Base-by-base conservation (phyloP, 495 filamentous ascomycete species). In the Lophiotrema nucula region DNA sequence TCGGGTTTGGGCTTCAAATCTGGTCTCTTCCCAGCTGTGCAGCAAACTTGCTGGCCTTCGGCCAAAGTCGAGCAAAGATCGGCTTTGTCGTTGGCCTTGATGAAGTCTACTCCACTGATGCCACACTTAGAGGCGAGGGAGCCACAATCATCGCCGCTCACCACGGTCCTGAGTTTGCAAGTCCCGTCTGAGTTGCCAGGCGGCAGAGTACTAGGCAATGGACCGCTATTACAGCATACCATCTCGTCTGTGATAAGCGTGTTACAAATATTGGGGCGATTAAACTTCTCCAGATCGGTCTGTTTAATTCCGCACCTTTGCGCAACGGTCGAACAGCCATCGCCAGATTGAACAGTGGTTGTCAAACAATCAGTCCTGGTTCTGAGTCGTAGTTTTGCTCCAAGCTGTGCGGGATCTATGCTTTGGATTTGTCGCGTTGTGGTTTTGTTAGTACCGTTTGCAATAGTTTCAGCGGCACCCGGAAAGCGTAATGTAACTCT, bases 1-100 rank as follows among this genome's bases (percentile, higher is more conserved):
- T 76, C 66, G 0, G 72, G 73, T 45, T 67, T 62, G 0, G 78
- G 79, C 3, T 46, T 56, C 16, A 61, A 57, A 57, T 79, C 68
- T 0, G 73, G 73, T 1, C 74, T 56, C 0, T 53, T 58, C 15
- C 77, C 79, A 2, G 56, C 18, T 0, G 72, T 70, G 56, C 80
- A 81, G 70, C 79, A 83, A 18, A 81, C 74, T n/a, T 70, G 49
- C 45, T 80, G 67, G 2, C 64, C 58, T 4, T 61, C 33, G 25
- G 47, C 49, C 2, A 80, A 67, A 2, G 35, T 69, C 3, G 69
- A 64, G 64, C 76, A 80, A 3, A 76, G 47, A 25, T 58, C 63
- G 2, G 62, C 15, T 4, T 43, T 57, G 0, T 72, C 38, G 62
- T 79, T 80, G 61, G 67, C 74, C 48, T 71, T 70, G 23, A 60